Evolutionary conservation across 176 grass and related monocot species (phyloP).

Genomic region (Carex scoparia): DNA sequence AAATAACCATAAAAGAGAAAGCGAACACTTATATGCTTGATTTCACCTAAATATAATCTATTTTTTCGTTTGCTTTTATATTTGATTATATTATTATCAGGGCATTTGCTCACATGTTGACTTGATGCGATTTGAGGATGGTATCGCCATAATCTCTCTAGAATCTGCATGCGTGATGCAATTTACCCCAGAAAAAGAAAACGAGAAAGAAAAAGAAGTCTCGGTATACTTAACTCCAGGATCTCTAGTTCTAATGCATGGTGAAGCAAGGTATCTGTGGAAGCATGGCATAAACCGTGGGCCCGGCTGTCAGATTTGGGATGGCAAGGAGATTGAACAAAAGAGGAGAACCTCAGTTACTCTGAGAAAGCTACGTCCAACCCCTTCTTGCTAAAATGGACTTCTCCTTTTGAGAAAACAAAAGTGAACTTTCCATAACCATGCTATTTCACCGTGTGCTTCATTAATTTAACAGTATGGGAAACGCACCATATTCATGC

Average conservation of each 20-base stretch:
- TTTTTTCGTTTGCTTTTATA: not conserved
- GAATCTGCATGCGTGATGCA: constrained; percentile 74
- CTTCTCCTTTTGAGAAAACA: too few species aligned
- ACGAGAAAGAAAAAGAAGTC: constrained; percentile 14
- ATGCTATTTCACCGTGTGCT: not conserved
- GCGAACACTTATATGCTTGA: not conserved
- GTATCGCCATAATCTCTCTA: constrained; percentile 69
- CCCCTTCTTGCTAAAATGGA: constrained; percentile 12
- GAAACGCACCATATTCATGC: not conserved
- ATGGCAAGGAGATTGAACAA: constrained; percentile 44
- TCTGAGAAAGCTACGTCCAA: constrained; percentile 41
- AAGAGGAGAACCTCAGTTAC: constrained; percentile 58
- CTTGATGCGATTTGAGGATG: constrained; percentile 81
- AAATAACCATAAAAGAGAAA: not conserved
- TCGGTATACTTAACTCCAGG: constrained; percentile 57
- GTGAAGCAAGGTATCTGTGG: constrained; percentile 67
- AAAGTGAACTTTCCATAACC: not conserved
- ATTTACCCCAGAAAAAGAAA: constrained; percentile 31
- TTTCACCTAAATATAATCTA: not conserved
- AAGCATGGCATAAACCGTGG: constrained; percentile 81
- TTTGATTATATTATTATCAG: constrained; percentile 16
- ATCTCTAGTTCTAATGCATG: constrained; percentile 73
- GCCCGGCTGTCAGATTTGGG: constrained; percentile 46
- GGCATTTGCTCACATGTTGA: constrained; percentile 88
- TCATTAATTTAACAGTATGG: not conserved